Evolutionary conservation across 2,329 filamentous ascomycete species (phyloP), one percentile per base, ranked within the genome.

Genomic region (Chlorencoelia australis): DNA sequence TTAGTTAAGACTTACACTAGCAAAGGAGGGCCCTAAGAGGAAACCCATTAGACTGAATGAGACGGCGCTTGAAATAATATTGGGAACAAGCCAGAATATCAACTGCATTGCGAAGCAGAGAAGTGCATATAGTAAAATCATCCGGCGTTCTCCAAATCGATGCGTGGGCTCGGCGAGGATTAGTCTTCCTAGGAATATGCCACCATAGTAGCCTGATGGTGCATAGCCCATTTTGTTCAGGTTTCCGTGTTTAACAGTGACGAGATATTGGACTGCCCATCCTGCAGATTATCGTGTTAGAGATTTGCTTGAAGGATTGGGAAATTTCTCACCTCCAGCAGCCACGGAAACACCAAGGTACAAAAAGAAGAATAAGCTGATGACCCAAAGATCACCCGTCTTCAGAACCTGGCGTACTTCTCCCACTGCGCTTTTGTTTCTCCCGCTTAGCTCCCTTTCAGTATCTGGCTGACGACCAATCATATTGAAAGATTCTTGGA

Each of bases 251-350:
- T n/a, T n/a, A n/a, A n/a, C n/a, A n/a, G n/a, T n/a, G n/a, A n/a
- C n/a, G 3, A 81, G 63, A 37, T 75, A 81, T 44, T 79, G 73
- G 2, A 80, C 75, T 0, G 79, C 68, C 76, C 75, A 81, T n/a
- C n/a, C n/a, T n/a, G n/a, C n/a, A n/a, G n/a, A n/a, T n/a, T n/a
- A n/a, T n/a, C n/a, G n/a, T n/a, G n/a, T n/a, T n/a, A n/a, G n/a
- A n/a, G n/a, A n/a, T n/a, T n/a, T n/a, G n/a, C n/a, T n/a, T n/a
- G n/a, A n/a, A n/a, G n/a, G n/a, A n/a, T n/a, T n/a, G n/a, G n/a
- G n/a, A n/a, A n/a, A n/a, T n/a, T n/a, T n/a, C n/a, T n/a, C n/a
- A 54, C 63, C 63, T 8, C 42, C 42, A 10, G 72, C 68, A 0
- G 75, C 79, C 2, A 75, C 65, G 1, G 50, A 53, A 0, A 65